Evolutionary conservation across 495 filamentous ascomycete species (phyloP).

Genomic region (Mytilinidion resinicola): DNA sequence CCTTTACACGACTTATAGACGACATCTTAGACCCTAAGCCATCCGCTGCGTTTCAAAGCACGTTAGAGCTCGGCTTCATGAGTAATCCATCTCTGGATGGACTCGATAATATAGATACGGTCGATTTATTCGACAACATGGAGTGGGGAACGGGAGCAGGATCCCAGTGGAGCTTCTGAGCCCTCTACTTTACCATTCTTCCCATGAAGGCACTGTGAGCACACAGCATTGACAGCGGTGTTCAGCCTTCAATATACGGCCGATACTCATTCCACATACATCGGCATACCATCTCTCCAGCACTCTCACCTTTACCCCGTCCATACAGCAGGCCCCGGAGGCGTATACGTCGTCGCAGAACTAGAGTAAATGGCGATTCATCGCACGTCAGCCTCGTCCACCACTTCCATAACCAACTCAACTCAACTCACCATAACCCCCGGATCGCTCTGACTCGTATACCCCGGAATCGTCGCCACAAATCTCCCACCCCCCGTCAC

Average conservation of each 20-base stretch:
- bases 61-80: neutral
- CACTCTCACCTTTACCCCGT: constrained; percentile 27
- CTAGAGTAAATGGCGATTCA: constrained; percentile 39
- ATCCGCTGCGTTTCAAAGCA: neutral
- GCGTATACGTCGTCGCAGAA: constrained; percentile 44
- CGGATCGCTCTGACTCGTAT: constrained; percentile 45
- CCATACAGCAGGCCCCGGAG: constrained; percentile 49
- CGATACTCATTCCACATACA: too few species aligned
- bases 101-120: constrained; percentile 10
- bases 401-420: too few species aligned
- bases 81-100: constrained; percentile 1
- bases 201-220: too few species aligned
- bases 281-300: too few species aligned
- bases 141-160: constrained; percentile 6
- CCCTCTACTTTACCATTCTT: neutral
- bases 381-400: too few species aligned
- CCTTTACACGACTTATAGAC: constrained; percentile 11
- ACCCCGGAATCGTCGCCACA: constrained; percentile 47
- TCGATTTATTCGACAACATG: neutral
- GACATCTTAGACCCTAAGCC: constrained; percentile 10
- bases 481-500: constrained; percentile 47
- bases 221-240: too few species aligned
- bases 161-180: constrained; percentile 5
- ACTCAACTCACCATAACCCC: constrained; percentile 40
- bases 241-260: too few species aligned